phyloP scores from a whole-genome alignment of 129 eudicot species.

The Apium graveolens region DNA sequence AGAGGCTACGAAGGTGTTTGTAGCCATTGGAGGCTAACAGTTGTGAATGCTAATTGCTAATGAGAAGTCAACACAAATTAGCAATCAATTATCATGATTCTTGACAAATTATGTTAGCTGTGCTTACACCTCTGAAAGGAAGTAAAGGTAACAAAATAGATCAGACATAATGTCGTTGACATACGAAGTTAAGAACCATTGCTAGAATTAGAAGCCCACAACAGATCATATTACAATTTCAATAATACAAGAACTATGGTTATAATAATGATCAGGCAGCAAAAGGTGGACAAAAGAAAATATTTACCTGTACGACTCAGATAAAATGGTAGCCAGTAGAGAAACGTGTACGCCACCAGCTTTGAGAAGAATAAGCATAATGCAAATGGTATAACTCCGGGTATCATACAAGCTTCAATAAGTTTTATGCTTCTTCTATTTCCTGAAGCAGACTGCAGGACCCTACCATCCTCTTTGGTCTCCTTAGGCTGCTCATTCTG shows the following conservation, averaged over 20 bases:
- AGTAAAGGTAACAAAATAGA: background rate
- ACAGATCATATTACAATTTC: background rate
- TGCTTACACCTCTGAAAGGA: background rate
- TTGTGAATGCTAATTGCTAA: background rate
- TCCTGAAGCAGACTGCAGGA: constrained; percentile 4
- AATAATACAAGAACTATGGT: background rate
- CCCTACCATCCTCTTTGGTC: background rate
- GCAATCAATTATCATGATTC: background rate
- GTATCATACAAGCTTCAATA: constrained; percentile 73
- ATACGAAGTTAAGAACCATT: background rate
- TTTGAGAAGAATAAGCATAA: constrained; percentile 85
- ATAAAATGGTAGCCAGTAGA: constrained; percentile 91
- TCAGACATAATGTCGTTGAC: background rate
- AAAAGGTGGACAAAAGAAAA: background rate
- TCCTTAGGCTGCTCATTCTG: constrained; percentile 5
- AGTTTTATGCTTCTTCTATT: constrained; percentile 55
- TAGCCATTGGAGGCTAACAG: background rate
- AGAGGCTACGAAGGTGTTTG: background rate
- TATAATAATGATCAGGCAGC: background rate
- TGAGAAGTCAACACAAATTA: background rate
- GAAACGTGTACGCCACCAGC: constrained; percentile 90
- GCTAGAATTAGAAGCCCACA: background rate
- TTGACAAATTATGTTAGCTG: background rate
- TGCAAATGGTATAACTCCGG: constrained; percentile 93
- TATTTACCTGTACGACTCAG: constrained; percentile 80